Evolutionary conservation across 2,329 filamentous ascomycete species (phyloP).

Genomic region (Tolypocladium album): DNA sequence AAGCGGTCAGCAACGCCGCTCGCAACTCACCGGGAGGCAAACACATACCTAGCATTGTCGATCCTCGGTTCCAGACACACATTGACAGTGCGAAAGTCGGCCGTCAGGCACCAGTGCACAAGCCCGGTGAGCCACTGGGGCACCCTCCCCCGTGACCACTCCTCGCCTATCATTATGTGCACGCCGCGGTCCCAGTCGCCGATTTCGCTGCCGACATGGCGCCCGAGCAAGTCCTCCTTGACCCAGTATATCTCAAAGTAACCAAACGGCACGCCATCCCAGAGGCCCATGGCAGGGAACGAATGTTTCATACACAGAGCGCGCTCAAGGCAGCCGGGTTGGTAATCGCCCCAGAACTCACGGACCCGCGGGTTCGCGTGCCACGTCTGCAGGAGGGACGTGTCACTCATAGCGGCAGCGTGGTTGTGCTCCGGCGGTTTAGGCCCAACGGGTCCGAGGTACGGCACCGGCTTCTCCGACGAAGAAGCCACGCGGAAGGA

Average conservation of each 20-base stretch:
- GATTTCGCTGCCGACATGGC: conserved; percentile 52
- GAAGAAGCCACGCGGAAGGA: conserved; percentile 78
- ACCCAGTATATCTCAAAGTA: conserved; percentile 99
- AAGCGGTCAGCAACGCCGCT: not conserved
- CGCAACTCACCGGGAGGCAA: not conserved
- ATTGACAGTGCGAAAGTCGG: conserved; percentile 70
- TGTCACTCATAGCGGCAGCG: conserved; percentile 38
- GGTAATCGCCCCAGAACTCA: conserved; percentile 69
- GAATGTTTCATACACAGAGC: conserved; percentile 60
- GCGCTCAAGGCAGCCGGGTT: conserved; percentile 54
- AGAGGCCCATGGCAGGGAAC: conserved; percentile 86
- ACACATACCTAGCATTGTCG: conserved; percentile 69
- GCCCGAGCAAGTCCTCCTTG: conserved; percentile 75
- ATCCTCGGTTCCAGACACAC: conserved; percentile 83
- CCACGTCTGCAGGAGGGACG: conserved; percentile 66
- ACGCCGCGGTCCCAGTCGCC: conserved; percentile 81
- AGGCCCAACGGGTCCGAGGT: conserved; percentile 47
- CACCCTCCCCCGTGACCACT: conserved; percentile 80
- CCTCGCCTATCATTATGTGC: conserved; percentile 82
- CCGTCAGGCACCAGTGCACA: conserved; percentile 74
- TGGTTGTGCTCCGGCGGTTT: conserved; percentile 27
- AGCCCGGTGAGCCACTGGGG: conserved; percentile 73
- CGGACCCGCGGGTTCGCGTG: conserved; percentile 77
- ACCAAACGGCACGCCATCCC: conserved; percentile 90
- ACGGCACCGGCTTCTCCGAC: conserved; percentile 50